phyloP scores from a whole-genome alignment of 495 filamentous ascomycete species.

The Apodospora peruviana region DNA sequence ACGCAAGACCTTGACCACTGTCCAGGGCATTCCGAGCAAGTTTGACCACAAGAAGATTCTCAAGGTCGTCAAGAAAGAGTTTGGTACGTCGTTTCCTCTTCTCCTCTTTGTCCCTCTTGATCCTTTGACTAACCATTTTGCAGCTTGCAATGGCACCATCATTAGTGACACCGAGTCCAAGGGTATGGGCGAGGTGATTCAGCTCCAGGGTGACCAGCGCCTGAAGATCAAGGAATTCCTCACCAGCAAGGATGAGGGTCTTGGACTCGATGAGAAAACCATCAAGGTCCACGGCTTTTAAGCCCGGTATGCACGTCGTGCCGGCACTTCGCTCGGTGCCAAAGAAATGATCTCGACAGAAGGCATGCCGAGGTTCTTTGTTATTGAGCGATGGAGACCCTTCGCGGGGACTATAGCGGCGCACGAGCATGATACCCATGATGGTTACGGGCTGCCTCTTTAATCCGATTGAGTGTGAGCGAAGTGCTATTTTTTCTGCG shows the following conservation, averaged over 20 bases:
- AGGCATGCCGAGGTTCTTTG: not conserved
- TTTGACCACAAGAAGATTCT: constrained; percentile 99
- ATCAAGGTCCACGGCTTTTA: constrained; percentile 94
- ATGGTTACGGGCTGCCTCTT: constrained; percentile 15
- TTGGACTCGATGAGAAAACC: constrained; percentile 89
- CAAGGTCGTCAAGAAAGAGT: constrained; percentile 99
- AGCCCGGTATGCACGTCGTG: constrained; percentile 34
- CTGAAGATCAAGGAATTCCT: constrained; percentile 98
- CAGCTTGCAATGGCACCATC: constrained; percentile 99
- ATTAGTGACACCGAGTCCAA: constrained; percentile 76
- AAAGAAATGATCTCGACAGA: constrained; percentile 12
- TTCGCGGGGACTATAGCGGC: constrained; percentile 12
- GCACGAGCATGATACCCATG: constrained; percentile 26
- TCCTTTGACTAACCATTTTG: constrained; percentile 6
- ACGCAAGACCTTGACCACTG: constrained; percentile 99
- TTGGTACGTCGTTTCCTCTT: constrained; percentile 56
- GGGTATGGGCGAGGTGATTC: constrained; percentile 96
- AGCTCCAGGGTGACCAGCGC: constrained; percentile 98
- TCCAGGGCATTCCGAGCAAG: constrained; percentile 95
- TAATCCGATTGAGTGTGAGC: constrained; percentile 6
- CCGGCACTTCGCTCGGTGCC: constrained; percentile 15
- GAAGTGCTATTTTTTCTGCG: constrained; percentile 10
- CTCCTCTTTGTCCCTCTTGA: not conserved
- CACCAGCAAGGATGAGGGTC: constrained; percentile 86
- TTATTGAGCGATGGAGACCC: constrained; percentile 12